phyloP scores from a whole-genome alignment of 2,329 filamentous ascomycete species.

The Alternaria atra region DNA sequence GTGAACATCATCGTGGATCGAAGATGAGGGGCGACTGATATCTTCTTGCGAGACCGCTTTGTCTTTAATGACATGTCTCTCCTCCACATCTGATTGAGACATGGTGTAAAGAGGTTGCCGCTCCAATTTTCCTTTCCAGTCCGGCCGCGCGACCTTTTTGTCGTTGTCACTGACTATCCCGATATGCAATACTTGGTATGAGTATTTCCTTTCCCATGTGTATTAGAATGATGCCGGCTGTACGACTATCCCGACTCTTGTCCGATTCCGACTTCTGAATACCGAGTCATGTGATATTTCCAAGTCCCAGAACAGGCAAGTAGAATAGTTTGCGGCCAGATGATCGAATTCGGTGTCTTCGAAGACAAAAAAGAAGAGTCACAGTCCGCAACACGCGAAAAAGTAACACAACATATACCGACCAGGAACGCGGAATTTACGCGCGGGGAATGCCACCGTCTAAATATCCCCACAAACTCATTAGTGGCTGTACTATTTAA shows the following conservation, averaged over 20 bases:
- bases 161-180: not conserved
- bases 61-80: constrained; percentile 24
- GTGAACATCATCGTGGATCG: not conserved
- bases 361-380: not conserved
- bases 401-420: not conserved
- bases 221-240: not conserved
- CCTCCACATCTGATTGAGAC: constrained; percentile 23
- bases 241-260: not conserved
- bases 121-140: not conserved
- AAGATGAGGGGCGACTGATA: constrained; percentile 24
- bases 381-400: not conserved
- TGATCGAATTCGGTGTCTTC: not conserved
- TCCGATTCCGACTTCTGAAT: not conserved
- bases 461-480: constrained; percentile 2
- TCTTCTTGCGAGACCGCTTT: constrained; percentile 26
- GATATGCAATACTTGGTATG: not conserved
- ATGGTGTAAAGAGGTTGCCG: constrained; percentile 14
- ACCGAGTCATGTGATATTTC: not conserved
- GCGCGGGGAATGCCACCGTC: constrained; percentile 3
- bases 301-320: not conserved
- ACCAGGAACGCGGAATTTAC: not conserved
- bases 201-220: not conserved
- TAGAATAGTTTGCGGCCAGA: not conserved
- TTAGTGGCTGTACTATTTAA: constrained; percentile 17
- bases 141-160: not conserved